Evolutionary conservation across 768 basidiomycete species (phyloP).

Genomic region (Boletus coccyginus): DNA sequence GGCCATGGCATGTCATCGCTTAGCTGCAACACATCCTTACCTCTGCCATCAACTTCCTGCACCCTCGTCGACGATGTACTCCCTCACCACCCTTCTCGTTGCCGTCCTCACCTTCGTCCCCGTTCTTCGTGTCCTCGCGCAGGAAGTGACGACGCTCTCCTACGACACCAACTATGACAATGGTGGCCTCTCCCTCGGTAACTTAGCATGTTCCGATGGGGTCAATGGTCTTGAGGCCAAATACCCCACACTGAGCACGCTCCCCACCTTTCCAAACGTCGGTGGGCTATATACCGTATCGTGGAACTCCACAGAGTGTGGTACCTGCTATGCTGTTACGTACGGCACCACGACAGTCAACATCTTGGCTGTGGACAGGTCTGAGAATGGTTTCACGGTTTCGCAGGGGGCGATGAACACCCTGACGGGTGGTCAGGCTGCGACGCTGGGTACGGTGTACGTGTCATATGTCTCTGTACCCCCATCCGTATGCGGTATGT

Average conservation of each 20-base stretch:
- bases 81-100: slow-evolving; percentile 15
- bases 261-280: slow-evolving; percentile 38
- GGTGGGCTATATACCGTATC: slow-evolving; percentile 29
- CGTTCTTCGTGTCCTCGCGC: slow-evolving; percentile 19
- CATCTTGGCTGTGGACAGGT: slow-evolving; percentile 54
- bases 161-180: slow-evolving; percentile 40
- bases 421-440: slow-evolving; percentile 17
- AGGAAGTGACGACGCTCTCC: slow-evolving; percentile 28
- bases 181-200: slow-evolving; percentile 20
- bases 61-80: slow-evolving; percentile 24
- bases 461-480: slow-evolving; percentile 6
- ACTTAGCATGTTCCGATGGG: slow-evolving; percentile 40
- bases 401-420: slow-evolving; percentile 28
- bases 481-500: slow-evolving; percentile 1
- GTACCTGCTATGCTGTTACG: slow-evolving; percentile 31
- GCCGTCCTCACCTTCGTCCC: slow-evolving; percentile 12
- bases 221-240: slow-evolving; percentile 35
- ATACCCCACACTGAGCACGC: slow-evolving; percentile 33
- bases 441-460: slow-evolving; percentile 13
- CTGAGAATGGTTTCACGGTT: slow-evolving; percentile 39
- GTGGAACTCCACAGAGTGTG: slow-evolving; percentile 26
- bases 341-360: slow-evolving; percentile 38
- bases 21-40: background rate
- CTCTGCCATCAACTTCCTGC: background rate
- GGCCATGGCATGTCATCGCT: background rate